Evolutionary conservation across 176 grass and related monocot species (phyloP), one percentile per base, ranked within the genome.

Genomic region (Aegilops bicornis): DNA sequence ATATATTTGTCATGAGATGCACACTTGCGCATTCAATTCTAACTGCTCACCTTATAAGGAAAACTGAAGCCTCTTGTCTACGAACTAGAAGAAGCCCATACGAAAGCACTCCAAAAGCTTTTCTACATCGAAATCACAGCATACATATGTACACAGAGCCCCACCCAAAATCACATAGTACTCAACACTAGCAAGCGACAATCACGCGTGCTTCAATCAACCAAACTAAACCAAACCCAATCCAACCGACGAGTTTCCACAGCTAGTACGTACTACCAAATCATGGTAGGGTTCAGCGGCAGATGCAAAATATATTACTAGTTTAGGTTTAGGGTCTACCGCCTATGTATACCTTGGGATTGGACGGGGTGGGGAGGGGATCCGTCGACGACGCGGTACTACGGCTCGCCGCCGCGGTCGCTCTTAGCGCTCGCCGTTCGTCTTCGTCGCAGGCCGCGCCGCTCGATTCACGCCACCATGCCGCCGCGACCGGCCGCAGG

Each of bases 221-320:
- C 23, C 72, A 10, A 27, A 56, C 52, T 56, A 20, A 56, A 0
- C 56, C 56, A 22, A 30, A 10, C 7, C 3, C 0, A 75, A 54
- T 48, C 4, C 13, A 48, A 0, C 0, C 0, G 23, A 4, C 0
- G 42, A 29, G 6, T 75, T 16, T 0, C 14, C 3, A 2, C 24
- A 10, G 7, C 42, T 30, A 19, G 72, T 3, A 19, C 14, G n/a
- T 9, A 22, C 16, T 7, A 7, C 16, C 17, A 56, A 56, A 50
- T 2, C 40, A 25, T 17, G 72, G 23, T 0, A 29, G 72, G 72
- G 25, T 76, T 76, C 73, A 0, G 73, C 73, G 6, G 73, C 73
- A 52, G 73, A 76, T 76, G 43, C 1, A 17, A 4, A 5, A 8
- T 29, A 14, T 3, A 8, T 0, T 24, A 74, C 19, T 14, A 6